phyloP scores from a whole-genome alignment of 495 filamentous ascomycete genomes.

The Corynascus novoguineensis region DNA sequence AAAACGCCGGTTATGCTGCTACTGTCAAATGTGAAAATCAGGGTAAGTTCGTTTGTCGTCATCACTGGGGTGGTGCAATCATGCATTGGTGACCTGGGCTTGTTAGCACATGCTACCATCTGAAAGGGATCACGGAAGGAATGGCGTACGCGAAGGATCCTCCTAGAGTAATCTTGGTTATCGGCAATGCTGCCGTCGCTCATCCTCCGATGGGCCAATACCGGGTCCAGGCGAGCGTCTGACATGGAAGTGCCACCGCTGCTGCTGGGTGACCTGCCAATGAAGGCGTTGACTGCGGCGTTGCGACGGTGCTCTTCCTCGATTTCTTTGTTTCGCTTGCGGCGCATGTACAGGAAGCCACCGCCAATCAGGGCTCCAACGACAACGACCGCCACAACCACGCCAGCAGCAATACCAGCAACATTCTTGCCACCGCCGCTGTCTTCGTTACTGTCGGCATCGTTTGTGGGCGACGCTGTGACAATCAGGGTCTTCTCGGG shows the following conservation, averaged over 20 bases:
- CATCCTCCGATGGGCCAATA: constrained; percentile 78
- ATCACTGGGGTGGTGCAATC: constrained; percentile 33
- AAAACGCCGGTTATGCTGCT: constrained; percentile 50
- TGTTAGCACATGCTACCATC: constrained; percentile 25
- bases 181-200: constrained; percentile 98
- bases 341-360: constrained; percentile 68
- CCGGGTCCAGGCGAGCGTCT: constrained; percentile 84
- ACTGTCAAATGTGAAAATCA: constrained; percentile 42
- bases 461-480: constrained; percentile 4
- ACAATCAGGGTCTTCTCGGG: not conserved
- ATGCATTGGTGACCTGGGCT: constrained; percentile 53
- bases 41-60: constrained; percentile 47
- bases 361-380: constrained; percentile 60
- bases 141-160: constrained; percentile 76
- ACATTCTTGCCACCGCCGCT: constrained; percentile 40
- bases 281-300: constrained; percentile 62
- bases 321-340: constrained; percentile 63
- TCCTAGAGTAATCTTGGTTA: constrained; percentile 93
- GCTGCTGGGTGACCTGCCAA: constrained; percentile 53
- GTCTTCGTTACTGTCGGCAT: constrained; percentile 21
- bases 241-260: constrained; percentile 57
- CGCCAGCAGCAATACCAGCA: constrained; percentile 80
- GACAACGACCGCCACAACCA: constrained; percentile 77
- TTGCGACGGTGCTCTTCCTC: constrained; percentile 78
- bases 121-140: not conserved